Base-by-base conservation (phyloP, 2,329 filamentous ascomycete species). In the Neoscytalidium dimidiatum region DNA sequence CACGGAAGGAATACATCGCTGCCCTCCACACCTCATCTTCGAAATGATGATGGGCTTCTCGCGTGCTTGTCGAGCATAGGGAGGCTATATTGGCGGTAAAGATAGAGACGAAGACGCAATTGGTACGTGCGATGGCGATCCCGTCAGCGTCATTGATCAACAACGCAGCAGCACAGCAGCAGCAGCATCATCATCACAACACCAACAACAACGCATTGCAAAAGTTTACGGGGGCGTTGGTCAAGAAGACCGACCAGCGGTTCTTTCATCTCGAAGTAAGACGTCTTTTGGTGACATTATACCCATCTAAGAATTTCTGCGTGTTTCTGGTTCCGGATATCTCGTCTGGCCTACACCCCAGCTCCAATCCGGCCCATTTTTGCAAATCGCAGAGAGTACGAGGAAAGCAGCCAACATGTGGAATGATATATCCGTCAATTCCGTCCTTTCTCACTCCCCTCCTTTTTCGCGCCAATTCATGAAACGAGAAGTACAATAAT, bases 11-110 rank as follows among this genome's bases (percentile, higher is more conserved):
- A 60, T 29, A 46, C 35, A 60, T 60, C 56, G 19, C 38, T 28
- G 41, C 56, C 46, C 56, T 60, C 33, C 9, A 31, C 9, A 21
- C 13, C 41, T 41, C 31, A 46, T 60, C 33, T 46, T 56, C 23
- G 28, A 60, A 35, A 60, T 60, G 26, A 44, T n/a, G 56, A 60
- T 60, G 28, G n/a, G 19, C 56, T 26, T 4, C 14, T 57, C 43
- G 56, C 56, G 41, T 60, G 56, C 56, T 60, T 21, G 51, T 56
- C 7, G 51, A 2, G 19, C 4, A 14, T 35, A 38, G 23, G 49
- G 17, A 33, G n/a, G 23, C 33, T 35, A 23, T 19, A 41, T 17
- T 23, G 43, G 11, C n/a, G 23, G 35, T 6, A 7, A 29, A 60
- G 56, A 60, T 31, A 33, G 13, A 41, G 41, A 19, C 17, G 17